Base-by-base conservation (phyloP, 2,329 filamentous ascomycete species). In the Didymella lethalis region DNA sequence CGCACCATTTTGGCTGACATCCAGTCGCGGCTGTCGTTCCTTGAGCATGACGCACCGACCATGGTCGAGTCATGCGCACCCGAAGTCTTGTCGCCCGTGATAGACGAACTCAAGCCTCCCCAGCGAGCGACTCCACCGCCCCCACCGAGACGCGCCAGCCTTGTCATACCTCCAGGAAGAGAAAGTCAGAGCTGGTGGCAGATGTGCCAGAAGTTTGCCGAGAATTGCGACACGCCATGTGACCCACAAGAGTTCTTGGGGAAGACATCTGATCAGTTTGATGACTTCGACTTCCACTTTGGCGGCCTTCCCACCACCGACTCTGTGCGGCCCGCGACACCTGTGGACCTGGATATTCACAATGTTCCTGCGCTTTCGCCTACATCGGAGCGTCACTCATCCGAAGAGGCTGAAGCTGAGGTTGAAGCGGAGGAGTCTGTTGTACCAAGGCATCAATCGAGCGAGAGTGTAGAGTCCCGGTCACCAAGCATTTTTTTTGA, bases 261-360 rank as follows among this genome's bases (percentile, higher is more conserved):
- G 4, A 61, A 63, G 6, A 70, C 70, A 3, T 67, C 71, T 1
- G 57, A 54, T 41, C 64, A 63, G 28, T 67, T 72, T 23, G 73
- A 71, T 1, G 71, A 69, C 20, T 66, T 73, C 36, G 63, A 70
- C 10, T 75, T 72, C 62, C 62, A 68, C 34, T 70, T 68, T 36
- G 64, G 67, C 29, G 49, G 51, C 1, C 57, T 62, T 7, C 47
- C 62, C 5, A 58, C 61, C 10, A 49, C 46, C 16, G 52, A 56
- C 6, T 46, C 55, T 16, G 56, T 61, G 3, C 54, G 57, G 16
- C 59, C 61, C 16, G 25, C 41, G 8, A 57, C 65, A 18, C 69
- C 70, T 16, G 61, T 68, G 16, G 60, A 49, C 12, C 32, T 56
- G 3, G 31, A 45, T 4, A 45, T 70, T 4, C 47, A 57, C 3